phyloP scores from a whole-genome alignment of 2,329 filamentous ascomycete genomes.

The Sclerotinia subarctica region DNA sequence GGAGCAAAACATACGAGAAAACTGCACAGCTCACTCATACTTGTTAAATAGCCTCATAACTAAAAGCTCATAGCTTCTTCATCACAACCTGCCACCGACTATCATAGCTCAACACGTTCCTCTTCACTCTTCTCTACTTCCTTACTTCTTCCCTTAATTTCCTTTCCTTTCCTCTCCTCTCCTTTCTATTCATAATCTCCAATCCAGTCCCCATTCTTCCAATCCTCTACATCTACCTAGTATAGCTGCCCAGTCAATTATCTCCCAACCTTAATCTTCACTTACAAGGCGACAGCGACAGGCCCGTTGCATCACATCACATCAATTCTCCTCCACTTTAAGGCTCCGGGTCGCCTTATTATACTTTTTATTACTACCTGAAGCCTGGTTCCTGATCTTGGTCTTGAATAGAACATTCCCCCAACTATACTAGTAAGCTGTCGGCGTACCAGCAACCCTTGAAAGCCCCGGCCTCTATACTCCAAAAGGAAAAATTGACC shows the following conservation, averaged over 20 bases:
- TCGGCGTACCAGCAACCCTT: constrained; percentile 4
- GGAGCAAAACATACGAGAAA: neutral
- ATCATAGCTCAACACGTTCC: constrained; percentile 5
- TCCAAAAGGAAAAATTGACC: constrained; percentile 15
- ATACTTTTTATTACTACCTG: neutral
- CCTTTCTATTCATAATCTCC: neutral
- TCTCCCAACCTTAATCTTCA: neutral
- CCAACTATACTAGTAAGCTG: constrained; percentile 2
- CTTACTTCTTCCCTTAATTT: neutral
- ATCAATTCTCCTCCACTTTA: neutral
- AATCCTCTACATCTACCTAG: neutral
- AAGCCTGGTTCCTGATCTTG: constrained; percentile 1
- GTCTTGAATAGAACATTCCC: constrained; percentile 1
- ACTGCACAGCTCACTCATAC: neutral
- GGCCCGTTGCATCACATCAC: neutral
- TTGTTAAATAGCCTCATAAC: neutral
- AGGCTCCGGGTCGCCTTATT: neutral
- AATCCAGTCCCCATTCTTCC: neutral
- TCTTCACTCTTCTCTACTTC: neutral
- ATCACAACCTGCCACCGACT: neutral
- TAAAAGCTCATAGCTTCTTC: too few relatives aligned
- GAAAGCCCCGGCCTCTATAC: constrained; percentile 14
- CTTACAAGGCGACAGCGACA: neutral
- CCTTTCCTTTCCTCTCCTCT: neutral
- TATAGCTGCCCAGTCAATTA: neutral